Percentiles rank a stretch among this genome's conserved stretches.
Conservation (phyloP, 768 basidiomycete genomes). For the Crucibulum laeve region DNA sequence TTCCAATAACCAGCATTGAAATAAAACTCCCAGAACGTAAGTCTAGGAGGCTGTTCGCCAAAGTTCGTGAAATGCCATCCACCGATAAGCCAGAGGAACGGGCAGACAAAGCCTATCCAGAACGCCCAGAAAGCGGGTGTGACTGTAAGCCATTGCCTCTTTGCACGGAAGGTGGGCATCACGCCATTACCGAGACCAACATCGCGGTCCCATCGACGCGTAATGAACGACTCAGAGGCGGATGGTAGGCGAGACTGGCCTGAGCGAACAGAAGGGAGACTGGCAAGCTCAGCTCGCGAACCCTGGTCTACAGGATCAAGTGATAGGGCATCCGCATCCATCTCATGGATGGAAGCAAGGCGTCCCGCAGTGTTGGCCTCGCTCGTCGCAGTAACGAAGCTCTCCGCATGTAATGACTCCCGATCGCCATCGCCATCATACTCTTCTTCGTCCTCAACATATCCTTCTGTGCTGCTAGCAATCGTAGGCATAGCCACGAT, state of each 20-base stretch:
- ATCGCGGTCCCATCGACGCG: conserved; percentile 45
- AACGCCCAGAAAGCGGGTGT: conserved; percentile 61
- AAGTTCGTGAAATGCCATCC: conserved; percentile 62
- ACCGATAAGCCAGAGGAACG: conserved; percentile 73
- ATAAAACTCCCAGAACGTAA: conserved; percentile 44
- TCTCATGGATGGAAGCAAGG: background rate
- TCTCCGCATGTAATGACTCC: conserved; percentile 50
- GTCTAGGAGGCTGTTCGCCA: conserved; percentile 40
- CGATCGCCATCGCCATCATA: conserved; percentile 28
- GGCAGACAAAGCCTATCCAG: conserved; percentile 70
- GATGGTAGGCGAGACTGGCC: conserved; percentile 16
- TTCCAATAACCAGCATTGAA: conserved; percentile 33
- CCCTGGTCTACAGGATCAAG: background rate
- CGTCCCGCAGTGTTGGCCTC: conserved; percentile 8
- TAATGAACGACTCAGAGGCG: conserved; percentile 47
- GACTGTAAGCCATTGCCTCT: conserved; percentile 21
- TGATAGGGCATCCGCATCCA: conserved; percentile 1
- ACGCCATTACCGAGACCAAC: conserved; percentile 29
- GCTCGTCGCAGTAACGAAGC: conserved; percentile 48
- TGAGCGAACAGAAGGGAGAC: conserved; percentile 5
- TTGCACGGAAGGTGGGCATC: conserved; percentile 27
- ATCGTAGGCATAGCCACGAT: conserved; percentile 37
- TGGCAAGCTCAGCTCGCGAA: conserved; percentile 3
- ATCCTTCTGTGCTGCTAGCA: conserved; percentile 31
- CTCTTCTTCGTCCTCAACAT: conserved; percentile 12